Evolutionary conservation across 169 alveolate genomes (phyloP).

Genomic region (Perkinsus marinus): DNA sequence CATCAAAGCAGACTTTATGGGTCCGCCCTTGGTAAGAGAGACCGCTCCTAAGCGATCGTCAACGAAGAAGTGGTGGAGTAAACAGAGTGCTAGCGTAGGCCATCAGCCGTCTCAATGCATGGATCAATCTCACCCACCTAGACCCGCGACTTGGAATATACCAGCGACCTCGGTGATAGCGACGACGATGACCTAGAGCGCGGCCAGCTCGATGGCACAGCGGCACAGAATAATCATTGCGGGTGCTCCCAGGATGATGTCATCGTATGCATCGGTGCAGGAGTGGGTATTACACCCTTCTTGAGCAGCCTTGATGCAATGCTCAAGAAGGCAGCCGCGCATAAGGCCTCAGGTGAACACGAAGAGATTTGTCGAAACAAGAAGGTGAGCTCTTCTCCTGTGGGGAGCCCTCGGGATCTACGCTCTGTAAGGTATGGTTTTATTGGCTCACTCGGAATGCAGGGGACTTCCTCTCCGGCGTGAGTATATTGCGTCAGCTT

Average conservation of each 20-base stretch:
- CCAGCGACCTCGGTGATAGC: neutral
- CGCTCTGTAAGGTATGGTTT: neutral
- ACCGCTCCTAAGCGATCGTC: neutral
- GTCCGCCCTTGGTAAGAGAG: neutral
- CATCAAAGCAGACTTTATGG: neutral
- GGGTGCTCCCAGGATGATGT: neutral
- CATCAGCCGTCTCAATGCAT: neutral
- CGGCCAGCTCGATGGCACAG: neutral
- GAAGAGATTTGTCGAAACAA: neutral
- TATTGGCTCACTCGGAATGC: neutral
- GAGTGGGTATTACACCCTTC: neutral
- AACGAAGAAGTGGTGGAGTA: neutral
- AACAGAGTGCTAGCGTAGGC: neutral
- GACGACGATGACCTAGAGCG: neutral
- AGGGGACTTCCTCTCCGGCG: neutral
- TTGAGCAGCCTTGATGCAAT: neutral
- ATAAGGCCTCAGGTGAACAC: neutral
- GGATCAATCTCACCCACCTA: neutral
- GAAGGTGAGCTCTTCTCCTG: neutral
- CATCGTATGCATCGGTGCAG: neutral
- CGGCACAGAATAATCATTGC: neutral
- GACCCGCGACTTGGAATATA: neutral
- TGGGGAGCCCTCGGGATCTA: neutral
- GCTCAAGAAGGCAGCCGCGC: neutral
- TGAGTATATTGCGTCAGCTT: neutral